phyloP scores from a whole-genome alignment of 306 rosid genomes.

The Begonia fuchsioides region DNA sequence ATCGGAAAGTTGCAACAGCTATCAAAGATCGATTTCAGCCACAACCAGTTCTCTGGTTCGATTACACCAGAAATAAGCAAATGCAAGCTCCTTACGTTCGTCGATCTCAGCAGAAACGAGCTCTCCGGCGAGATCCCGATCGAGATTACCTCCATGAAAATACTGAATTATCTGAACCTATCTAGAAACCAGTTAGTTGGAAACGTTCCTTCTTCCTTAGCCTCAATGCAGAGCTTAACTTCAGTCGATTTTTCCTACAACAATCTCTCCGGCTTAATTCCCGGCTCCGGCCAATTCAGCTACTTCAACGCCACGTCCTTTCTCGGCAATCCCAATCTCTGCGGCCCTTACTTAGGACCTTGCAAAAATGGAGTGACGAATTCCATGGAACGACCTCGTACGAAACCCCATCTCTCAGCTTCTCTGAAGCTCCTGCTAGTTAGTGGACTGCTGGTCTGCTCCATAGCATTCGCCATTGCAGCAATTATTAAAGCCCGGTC shows the following conservation, averaged over 20 bases:
- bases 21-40: too few relatives aligned
- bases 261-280: conserved; percentile 93
- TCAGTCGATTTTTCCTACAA: conserved; percentile 87
- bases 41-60: conserved; percentile 37
- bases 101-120: conserved; percentile 76
- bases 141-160: conserved; percentile 67
- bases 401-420: conserved; percentile 51
- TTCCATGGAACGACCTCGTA: conserved; percentile 34
- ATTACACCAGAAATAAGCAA: conserved; percentile 51
- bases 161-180: conserved; percentile 70
- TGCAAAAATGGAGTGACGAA: conserved; percentile 52
- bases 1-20: conserved; percentile 63
- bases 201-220: conserved; percentile 42
- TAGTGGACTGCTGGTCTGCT: conserved; percentile 59
- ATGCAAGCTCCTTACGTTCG: conserved; percentile 67
- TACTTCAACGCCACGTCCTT: conserved; percentile 92
- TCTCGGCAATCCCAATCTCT: conserved; percentile 64
- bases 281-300: conserved; percentile 89
- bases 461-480: conserved; percentile 56
- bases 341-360: conserved; percentile 83
- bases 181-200: conserved; percentile 78
- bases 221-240: conserved; percentile 87
- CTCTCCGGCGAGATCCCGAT: conserved; percentile 66
- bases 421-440: conserved; percentile 69
- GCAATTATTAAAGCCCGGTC: conserved; percentile 86